Conservation (phyloP, 495 filamentous ascomycete species). For the Podospora appendiculata region DNA sequence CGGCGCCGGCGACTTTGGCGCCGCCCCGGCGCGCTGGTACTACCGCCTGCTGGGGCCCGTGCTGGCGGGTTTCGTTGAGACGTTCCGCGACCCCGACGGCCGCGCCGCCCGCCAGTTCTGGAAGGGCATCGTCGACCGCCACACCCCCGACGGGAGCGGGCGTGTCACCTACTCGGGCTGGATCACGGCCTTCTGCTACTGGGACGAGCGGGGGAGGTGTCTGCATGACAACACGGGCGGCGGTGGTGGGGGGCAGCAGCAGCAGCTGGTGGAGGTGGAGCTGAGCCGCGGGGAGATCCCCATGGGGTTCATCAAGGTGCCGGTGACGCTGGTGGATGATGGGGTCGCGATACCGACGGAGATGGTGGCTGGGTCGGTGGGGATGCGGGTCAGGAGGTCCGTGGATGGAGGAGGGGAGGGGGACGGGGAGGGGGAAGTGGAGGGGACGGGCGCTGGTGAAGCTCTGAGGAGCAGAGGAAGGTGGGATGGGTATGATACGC, state of each 20-base stretch:
- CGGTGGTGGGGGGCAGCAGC: neutral
- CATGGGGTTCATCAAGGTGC: conserved; percentile 29
- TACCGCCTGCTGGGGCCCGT: conserved; percentile 19
- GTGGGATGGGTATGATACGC: conserved; percentile 21
- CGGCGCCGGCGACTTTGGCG: conserved; percentile 17
- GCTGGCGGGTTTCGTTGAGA: conserved; percentile 25
- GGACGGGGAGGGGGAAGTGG: conserved; percentile 4
- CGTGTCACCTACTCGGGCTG: conserved; percentile 31
- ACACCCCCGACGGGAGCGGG: conserved; percentile 27
- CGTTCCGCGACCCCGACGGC: conserved; percentile 24
- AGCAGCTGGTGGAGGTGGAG: conserved; percentile 4
- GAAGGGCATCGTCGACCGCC: conserved; percentile 24
- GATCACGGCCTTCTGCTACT: conserved; percentile 36
- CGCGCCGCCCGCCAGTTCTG: conserved; percentile 21
- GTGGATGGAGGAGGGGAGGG: conserved; percentile 4
- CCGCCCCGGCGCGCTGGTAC: conserved; percentile 23
- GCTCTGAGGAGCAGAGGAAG: neutral
- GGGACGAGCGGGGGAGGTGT: conserved; percentile 31
- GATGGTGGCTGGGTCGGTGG: conserved; percentile 33
- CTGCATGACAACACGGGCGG: conserved; percentile 12
- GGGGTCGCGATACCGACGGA: conserved; percentile 23
- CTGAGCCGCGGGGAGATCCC: conserved; percentile 25
- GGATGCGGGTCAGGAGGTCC: conserved; percentile 15
- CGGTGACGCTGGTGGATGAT: conserved; percentile 24
- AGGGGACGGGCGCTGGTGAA: neutral